Base-by-base conservation (phyloP, 2,329 filamentous ascomycete species). In the Sclerotinia minor region DNA sequence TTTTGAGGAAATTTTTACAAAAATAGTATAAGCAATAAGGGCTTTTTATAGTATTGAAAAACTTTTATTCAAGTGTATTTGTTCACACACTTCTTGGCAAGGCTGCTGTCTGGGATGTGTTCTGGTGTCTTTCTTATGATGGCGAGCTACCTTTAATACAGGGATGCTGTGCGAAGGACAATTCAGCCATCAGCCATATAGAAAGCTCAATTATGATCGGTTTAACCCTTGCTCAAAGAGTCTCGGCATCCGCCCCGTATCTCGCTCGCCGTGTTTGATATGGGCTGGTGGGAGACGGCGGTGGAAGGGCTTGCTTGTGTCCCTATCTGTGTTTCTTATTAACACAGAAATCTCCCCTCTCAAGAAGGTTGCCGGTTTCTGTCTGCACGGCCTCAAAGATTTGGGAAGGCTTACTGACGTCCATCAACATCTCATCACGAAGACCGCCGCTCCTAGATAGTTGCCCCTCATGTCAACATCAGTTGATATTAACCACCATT, bases 401-500 rank as follows among this genome's bases (percentile, higher is more conserved):
- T 17, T 15, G 32, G 24, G 4, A 49, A 38, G 21, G 11, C n/a
- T 19, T 49, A 49, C 29, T 3, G 29, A 50, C n/a, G n/a, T 13
- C 3, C 45, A 13, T 38, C 2, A 5, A 26, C 15, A n/a, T 50
- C n/a, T 9, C 9, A 44, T 24, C 24, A 57, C 24, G 7, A 44
- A 19, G 17, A n/a, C 1, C 9, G 9, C 9, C 21, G 24, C 5
- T 7, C 15, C 45, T 8, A 6, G 2, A 54, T 3, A n/a, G 8
- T 3, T 9, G 21, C 21, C 2, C 8, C 35, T 24, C 3, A 67
- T 67, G 65, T 67, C 57, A 24, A 49, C 55, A 0, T 21, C 19
- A 7, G 67, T 55, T 6, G 67, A 68, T 41, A 66, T 68, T 15
- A 68, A 68, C 49, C 67, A 66, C 24, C 26, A 68, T 15, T 68